Base-by-base conservation (phyloP, 371 early-diverging fungal genomes). In the Mortierella sp. region DNA sequence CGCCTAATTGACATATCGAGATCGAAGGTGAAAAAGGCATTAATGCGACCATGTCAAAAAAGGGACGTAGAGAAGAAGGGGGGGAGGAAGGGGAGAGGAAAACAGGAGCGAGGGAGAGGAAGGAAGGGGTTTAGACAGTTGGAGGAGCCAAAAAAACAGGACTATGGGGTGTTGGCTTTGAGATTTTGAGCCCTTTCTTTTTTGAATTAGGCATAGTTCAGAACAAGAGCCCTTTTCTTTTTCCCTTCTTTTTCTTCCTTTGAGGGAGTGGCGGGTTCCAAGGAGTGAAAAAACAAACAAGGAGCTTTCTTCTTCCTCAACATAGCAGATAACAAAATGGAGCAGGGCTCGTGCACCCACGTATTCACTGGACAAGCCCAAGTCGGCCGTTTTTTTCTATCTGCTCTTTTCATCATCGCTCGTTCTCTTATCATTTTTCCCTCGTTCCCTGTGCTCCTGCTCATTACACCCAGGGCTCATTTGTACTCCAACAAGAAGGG, bases 271-370 rank as follows among this genome's bases (percentile, higher is more conserved):
- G n/a, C 48, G 19, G 48, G 7, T n/a, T 1, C n/a, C n/a, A 16
- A 45, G 19, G 16, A 13, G 19, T 13, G 31, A 53, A 19, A 34
- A 6, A 37, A 31, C 13, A 16, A 34, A 14, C 31, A 58, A 34
- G 34, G 58, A 34, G 34, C 34, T 16, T 48, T n/a, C n/a, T n/a
- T n/a, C n/a, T 8, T 2, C 24, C 19, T 10, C 61, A 22, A 34
- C 58, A 34, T 61, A 61, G 61, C 61, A 61, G n/a, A n/a, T n/a
- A n/a, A n/a, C n/a, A n/a, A n/a, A 31, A 9, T 22, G 9, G 61
- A 61, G 37, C 61, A 61, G 61, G 61, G 61, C 61, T 61, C 61
- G 61, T 61, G 61, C 61, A 7, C 58, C 9, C 61, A 37, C 37
- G n/a, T n/a, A n/a, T n/a, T n/a, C n/a, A n/a, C 10, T 7, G 50